Percentiles rank a stretch among this genome's conserved stretches.
Conservation (phyloP, 805 yeast genomes). For the Grigorovia humatica region DNA sequence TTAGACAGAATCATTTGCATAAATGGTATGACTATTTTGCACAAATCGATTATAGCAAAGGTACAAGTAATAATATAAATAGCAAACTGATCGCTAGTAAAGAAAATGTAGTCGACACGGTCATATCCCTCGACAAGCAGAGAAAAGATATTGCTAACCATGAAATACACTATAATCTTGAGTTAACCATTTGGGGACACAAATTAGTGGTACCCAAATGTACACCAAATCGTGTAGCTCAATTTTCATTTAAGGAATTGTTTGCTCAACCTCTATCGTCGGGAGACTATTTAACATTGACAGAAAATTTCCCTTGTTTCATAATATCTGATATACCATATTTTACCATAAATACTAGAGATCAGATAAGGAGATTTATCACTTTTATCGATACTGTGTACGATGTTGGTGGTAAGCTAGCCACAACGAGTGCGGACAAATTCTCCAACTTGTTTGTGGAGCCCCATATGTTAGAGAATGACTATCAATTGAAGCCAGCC, state of each 20-base stretch:
- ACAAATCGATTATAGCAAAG: conserved; percentile 30
- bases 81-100: no score
- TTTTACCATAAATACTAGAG: conserved; percentile 66
- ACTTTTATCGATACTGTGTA: conserved; percentile 93
- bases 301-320: conserved; percentile 62
- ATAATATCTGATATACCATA: conserved; percentile 92
- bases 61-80: not conserved
- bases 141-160: not conserved
- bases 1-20: conserved; percentile 51
- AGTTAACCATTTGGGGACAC: conserved; percentile 79
- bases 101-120: not conserved
- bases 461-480: conserved; percentile 44
- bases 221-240: conserved; percentile 75
- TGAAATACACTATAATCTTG: conserved; percentile 11
- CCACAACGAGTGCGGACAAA: conserved; percentile 81
- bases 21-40: conserved; percentile 76
- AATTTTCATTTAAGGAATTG: conserved; percentile 73
- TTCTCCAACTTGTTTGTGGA: conserved; percentile 81
- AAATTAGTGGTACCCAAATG: conserved; percentile 63
- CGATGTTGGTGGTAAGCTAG: conserved; percentile 79
- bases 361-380: conserved; percentile 81
- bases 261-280: conserved; percentile 87
- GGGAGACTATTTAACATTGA: conserved; percentile 84
- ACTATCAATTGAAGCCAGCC: conserved; percentile 24
- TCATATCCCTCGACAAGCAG: not conserved